Evolutionary conservation across 1,139 yeast species (phyloP), one percentile per base, ranked within the genome.

Genomic region (Kodamaea alishanica): DNA sequence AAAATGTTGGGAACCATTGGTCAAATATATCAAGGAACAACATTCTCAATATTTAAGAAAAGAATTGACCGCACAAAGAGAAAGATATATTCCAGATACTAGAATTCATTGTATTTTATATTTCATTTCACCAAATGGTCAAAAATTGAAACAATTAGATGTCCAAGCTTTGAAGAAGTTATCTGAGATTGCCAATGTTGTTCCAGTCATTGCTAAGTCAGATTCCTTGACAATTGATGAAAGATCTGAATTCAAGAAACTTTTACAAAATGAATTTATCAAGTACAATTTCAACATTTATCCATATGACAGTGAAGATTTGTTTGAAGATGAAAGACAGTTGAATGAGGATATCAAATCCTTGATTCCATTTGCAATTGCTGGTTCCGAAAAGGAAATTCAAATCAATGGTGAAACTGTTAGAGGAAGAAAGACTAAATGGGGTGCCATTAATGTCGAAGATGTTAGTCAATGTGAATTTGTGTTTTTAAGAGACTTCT

Each of bases 1-100:
- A 55, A 84, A 85, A 64, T 92, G 90, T 55, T 92, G 97, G 97
- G 97, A 92, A 53, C 97, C 97, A 33, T 83, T 92, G 52, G 84
- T 90, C 52, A 89, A 88, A 66, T 90, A 90, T 65, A 88, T 92
- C 60, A 89, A 90, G 68, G 98, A 92, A 63, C 98, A 92, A 68
- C 96, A 92, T 63, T 85, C 95, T 26, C 85, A 84, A 55, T 92
- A 86, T 61, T 75, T 92, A 60, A 84, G 97, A 66, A 87, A 87
- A 64, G 98, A 92, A 67, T 81, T 92, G 61, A 92, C 97, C 27
- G 97, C 98, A 6, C 90, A 87, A 58, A 83, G 98, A 63, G 97
- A 90, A 56, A 79, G 77, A 62, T 69, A 73, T 56, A 84, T 90
- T 46, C 77, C 76, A 32, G 98, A 92, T 64, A 79, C 97, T n/a